Evolutionary conservation across 2,329 filamentous ascomycete species (phyloP).

Genomic region (Phialophora chinensis): DNA sequence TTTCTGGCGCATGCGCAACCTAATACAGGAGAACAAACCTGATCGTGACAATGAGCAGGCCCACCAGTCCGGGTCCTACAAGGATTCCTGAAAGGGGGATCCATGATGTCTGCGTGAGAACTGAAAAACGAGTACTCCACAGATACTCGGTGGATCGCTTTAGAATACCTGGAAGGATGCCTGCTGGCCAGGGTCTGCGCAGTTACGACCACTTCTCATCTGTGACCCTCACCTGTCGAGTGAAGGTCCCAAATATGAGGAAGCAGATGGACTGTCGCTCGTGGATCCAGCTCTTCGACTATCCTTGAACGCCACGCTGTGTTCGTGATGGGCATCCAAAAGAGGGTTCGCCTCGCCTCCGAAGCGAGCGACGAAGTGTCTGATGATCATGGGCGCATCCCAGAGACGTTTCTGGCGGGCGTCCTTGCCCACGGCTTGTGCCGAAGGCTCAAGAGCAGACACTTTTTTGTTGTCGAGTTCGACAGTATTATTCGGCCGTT

Average conservation of each 20-base stretch:
- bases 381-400: neutral
- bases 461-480: constrained; percentile 38
- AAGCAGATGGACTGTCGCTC: neutral
- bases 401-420: constrained; percentile 11
- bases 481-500: constrained; percentile 48
- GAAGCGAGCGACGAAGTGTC: constrained; percentile 4
- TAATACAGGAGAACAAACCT: neutral
- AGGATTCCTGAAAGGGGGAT: no score
- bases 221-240: neutral
- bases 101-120: no score
- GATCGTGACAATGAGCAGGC: no score
- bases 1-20: neutral
- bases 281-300: neutral
- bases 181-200: no score
- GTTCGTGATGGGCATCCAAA: neutral
- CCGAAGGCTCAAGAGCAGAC: constrained; percentile 41
- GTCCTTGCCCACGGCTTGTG: constrained; percentile 12
- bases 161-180: no score
- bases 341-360: neutral
- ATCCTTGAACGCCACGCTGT: constrained; percentile 1
- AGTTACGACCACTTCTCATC: neutral
- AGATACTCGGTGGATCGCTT: no score
- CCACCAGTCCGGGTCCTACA: no score
- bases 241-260: neutral
- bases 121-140: no score